Evolutionary conservation across 202 grass and related monocot genomes (phyloP).

Genomic region (Setaria viridis): DNA sequence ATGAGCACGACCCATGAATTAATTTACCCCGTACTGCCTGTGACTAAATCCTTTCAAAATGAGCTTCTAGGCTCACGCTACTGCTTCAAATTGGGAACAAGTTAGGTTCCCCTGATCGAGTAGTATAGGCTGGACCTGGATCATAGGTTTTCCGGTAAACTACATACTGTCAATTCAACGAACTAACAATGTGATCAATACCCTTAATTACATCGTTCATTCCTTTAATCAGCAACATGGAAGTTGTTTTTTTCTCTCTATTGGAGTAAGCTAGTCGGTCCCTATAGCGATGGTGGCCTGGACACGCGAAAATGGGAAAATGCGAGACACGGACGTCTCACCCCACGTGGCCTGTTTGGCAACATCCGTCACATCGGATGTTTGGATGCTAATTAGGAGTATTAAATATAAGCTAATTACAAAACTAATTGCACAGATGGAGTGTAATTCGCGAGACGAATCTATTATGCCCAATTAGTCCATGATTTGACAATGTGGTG

Average conservation of each 20-base stretch:
- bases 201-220: neutral
- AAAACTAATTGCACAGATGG: too few relatives aligned
- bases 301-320: neutral
- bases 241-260: neutral
- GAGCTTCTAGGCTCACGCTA: neutral
- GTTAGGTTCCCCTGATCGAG: neutral
- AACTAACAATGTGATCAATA: neutral
- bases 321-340: slow-evolving; percentile 35
- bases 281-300: slow-evolving; percentile 12
- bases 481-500: too few relatives aligned
- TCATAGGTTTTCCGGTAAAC: neutral
- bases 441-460: too few relatives aligned
- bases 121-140: too few relatives aligned
- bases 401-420: too few relatives aligned
- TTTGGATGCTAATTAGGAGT: too few relatives aligned
- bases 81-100: neutral
- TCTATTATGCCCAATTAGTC: too few relatives aligned
- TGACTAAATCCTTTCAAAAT: neutral
- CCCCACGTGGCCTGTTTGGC: neutral
- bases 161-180: neutral
- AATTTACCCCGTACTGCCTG: too few relatives aligned
- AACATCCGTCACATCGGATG: too few relatives aligned
- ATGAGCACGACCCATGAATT: neutral
- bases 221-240: neutral
- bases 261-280: slow-evolving; percentile 36